Percentiles rank a stretch among this genome's conserved stretches.
Conservation (phyloP, 1,284 basidiomycete species). For the Ustilago esculenta region DNA sequence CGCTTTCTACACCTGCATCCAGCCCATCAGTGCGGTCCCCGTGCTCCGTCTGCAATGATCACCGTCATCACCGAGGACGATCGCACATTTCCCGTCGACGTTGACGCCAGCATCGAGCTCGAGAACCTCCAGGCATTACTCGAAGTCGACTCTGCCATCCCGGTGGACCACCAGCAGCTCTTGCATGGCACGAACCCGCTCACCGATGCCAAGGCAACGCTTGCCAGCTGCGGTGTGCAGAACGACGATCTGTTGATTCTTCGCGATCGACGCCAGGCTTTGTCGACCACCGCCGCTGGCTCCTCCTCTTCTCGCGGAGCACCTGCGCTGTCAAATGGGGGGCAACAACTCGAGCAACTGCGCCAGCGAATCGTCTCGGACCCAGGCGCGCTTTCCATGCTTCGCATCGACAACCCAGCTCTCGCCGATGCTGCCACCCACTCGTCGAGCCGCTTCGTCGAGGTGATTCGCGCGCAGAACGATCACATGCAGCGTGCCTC, state of each 20-base stretch:
- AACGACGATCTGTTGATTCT: slow-evolving; percentile 60
- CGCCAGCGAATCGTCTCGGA: slow-evolving; percentile 85
- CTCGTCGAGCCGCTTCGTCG: slow-evolving; percentile 23
- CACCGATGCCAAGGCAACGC: slow-evolving; percentile 41
- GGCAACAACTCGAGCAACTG: slow-evolving; percentile 88
- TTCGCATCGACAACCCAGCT: slow-evolving; percentile 70
- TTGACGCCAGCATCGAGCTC: slow-evolving; percentile 56
- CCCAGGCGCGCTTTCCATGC: slow-evolving; percentile 78
- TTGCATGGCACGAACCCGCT: slow-evolving; percentile 40
- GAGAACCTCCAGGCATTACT: slow-evolving; percentile 62
- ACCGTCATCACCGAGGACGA: slow-evolving; percentile 60
- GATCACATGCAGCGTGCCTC: slow-evolving; percentile 71
- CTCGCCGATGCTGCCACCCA: slow-evolving; percentile 35
- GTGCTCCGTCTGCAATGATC: no score
- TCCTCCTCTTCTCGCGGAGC: neutral
- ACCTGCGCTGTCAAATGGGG: slow-evolving; percentile 65
- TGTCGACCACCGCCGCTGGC: neutral
- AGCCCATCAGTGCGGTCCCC: no score
- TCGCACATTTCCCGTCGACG: slow-evolving; percentile 58
- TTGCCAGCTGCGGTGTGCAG: slow-evolving; percentile 50
- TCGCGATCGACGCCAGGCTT: slow-evolving; percentile 9
- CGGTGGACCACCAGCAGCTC: slow-evolving; percentile 49
- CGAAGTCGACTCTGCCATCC: slow-evolving; percentile 56
- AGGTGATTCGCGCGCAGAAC: slow-evolving; percentile 41
- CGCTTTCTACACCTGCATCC: no score